Base-by-base conservation (phyloP, 2,329 filamentous ascomycete genomes). In the Monilinia fructigena region DNA sequence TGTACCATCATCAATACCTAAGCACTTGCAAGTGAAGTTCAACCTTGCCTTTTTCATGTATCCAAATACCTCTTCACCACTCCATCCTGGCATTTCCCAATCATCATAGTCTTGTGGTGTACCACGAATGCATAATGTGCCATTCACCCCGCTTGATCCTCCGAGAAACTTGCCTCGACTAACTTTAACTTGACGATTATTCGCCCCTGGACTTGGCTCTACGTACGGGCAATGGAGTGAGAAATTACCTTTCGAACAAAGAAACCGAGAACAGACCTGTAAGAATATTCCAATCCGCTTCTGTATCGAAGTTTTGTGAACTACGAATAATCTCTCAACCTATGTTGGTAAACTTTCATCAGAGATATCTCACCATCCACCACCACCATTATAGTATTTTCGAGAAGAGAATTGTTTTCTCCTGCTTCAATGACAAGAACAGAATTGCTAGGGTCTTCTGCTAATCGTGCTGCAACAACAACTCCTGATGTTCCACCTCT, bases 31-130 rank as follows among this genome's bases (percentile, higher is more conserved):
- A 35, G 28, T 66, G 12, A 31, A 16, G 6, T 2, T 23, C 55
- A 11, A 10, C 47, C 67, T 48, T 52, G 83, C 80, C 79, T 85
- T 86, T 60, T 76, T 79, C 80, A 86, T 87, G 63, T 82, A 85
- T 16, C 75, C 76, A 68, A 84, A 86, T 69, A 86, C 81, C 28
- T 86, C 83, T 4, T 83, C 81, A 4, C 85, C 83, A 65, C 78
- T 82, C 84, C 85, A 85, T 3, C 82, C 84, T 47, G 78, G 80
- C 65, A 83, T 69, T 2, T 75, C 79, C 85, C 85, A 86, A 66
- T 87, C 83, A 74, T 87, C 83, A 26, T 81, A 80, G 67, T 79
- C 78, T 55, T 83, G 81, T 71, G 79, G 81, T 12, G 76, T 77
- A 28, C 82, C 82, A 5, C 81, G 78, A 38, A 84, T 79, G 63